These are phyloP conservation scores for Pinus tabuliformis DNA, from an alignment of 75 land plant genomes.

Conservation along the genomic window DNA sequence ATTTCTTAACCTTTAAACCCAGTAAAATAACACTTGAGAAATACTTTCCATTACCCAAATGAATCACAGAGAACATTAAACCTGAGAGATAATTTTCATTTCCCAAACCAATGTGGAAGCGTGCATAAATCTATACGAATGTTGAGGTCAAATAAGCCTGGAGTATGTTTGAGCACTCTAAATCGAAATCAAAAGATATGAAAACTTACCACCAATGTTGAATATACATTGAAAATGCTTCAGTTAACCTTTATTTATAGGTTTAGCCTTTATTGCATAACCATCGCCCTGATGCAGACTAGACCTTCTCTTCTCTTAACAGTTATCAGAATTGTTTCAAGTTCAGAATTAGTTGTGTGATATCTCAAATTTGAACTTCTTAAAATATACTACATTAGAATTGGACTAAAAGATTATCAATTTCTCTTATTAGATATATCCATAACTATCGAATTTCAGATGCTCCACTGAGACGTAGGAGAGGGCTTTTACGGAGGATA, in stretches of 20 bases:
- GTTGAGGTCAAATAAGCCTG: no score
- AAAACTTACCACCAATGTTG: no score
- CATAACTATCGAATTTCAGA: not conserved
- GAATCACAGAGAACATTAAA: no score
- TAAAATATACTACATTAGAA: no score
- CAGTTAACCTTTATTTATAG: not conserved
- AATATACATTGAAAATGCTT: not conserved
- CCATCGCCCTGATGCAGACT: not conserved
- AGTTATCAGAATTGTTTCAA: not conserved
- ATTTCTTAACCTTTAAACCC: no score
- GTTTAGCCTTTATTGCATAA: not conserved
- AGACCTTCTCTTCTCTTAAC: not conserved
- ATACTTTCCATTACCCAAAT: no score
- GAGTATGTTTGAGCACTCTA: not conserved
- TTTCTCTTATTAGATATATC: not conserved
- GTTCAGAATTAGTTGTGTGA: not conserved
- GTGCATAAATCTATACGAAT: no score
- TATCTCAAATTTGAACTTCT: not conserved
- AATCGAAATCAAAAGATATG: not conserved
- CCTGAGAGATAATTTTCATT: not conserved
- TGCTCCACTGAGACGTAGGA: not conserved
- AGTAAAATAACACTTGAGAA: no score
- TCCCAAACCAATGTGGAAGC: no score
- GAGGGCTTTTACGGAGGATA: not conserved
- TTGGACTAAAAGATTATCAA: not conserved